phyloP scores from a whole-genome alignment of 192 early-diverging fungal genomes.

The Spizellomyces sp. region DNA sequence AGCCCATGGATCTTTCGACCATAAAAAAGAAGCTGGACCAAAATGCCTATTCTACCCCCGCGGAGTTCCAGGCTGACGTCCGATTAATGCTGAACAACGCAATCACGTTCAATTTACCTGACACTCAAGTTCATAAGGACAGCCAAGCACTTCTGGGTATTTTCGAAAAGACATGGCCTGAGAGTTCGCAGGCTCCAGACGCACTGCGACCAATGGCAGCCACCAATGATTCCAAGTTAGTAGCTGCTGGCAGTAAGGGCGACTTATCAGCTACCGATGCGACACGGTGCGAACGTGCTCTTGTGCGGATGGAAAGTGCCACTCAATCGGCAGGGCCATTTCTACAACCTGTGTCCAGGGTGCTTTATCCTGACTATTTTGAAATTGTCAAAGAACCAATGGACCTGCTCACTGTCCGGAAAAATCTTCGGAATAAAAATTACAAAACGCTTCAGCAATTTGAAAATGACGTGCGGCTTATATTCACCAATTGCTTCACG shows the following conservation, averaged over 20 bases:
- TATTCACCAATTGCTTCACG: slow-evolving; percentile 47
- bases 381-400: slow-evolving; percentile 84
- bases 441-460: slow-evolving; percentile 67
- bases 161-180: slow-evolving; percentile 69
- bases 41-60: slow-evolving; percentile 55
- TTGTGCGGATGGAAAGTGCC: slow-evolving; percentile 1
- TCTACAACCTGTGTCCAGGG: slow-evolving; percentile 31
- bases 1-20: slow-evolving; percentile 87
- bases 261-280: background rate
- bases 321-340: slow-evolving; percentile 34
- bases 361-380: slow-evolving; percentile 71
- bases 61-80: slow-evolving; percentile 71
- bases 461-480: slow-evolving; percentile 68
- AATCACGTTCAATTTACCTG: slow-evolving; percentile 68
- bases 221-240: background rate
- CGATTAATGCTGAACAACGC: slow-evolving; percentile 59
- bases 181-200: background rate
- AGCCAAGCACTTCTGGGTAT: slow-evolving; percentile 54
- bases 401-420: slow-evolving; percentile 81
- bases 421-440: slow-evolving; percentile 61
- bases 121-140: slow-evolving; percentile 66
- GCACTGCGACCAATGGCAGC: background rate
- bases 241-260: background rate
- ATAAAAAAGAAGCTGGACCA: slow-evolving; percentile 70
- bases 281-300: slow-evolving; percentile 2